Conservation (phyloP, 129 eudicot species). For the Artemisia annua region DNA sequence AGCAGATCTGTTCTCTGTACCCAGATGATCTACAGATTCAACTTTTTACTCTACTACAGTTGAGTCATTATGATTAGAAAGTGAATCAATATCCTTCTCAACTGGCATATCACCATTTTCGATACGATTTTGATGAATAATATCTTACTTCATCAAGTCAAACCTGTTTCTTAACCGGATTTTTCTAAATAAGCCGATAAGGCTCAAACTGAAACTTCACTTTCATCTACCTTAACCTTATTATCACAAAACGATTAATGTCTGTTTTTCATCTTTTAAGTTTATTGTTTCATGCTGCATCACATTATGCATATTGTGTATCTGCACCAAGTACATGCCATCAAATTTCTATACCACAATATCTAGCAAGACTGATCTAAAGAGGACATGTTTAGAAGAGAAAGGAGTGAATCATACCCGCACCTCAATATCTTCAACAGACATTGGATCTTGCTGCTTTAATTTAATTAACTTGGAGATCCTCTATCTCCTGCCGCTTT, state of each 20-base stretch:
- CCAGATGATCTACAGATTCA: constrained; percentile 22
- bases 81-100: constrained; percentile 27
- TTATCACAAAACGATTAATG: too few species aligned
- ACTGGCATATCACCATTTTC: constrained; percentile 30
- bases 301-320: constrained; percentile 52
- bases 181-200: too few species aligned
- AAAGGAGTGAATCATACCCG: constrained; percentile 47
- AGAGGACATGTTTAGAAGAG: background rate
- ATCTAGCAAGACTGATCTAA: constrained; percentile 6
- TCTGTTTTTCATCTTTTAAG: constrained; percentile 65
- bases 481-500: constrained; percentile 62
- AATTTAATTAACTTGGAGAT: constrained; percentile 51
- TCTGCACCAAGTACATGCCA: constrained; percentile 39
- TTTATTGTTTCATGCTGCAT: constrained; percentile 65
- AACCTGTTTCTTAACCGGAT: too few species aligned
- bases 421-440: constrained; percentile 46
- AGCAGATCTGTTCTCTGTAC: constrained; percentile 24
- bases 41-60: constrained; percentile 29
- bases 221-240: too few species aligned
- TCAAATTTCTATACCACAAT: constrained; percentile 17
- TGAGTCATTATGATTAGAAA: constrained; percentile 26
- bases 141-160: too few species aligned
- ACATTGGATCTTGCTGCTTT: constrained; percentile 59
- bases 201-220: too few species aligned
- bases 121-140: too few species aligned